Percentiles rank a stretch among this genome's conserved stretches.
Conservation (phyloP, 495 filamentous ascomycete genomes). For the Penicillium paxilli region DNA sequence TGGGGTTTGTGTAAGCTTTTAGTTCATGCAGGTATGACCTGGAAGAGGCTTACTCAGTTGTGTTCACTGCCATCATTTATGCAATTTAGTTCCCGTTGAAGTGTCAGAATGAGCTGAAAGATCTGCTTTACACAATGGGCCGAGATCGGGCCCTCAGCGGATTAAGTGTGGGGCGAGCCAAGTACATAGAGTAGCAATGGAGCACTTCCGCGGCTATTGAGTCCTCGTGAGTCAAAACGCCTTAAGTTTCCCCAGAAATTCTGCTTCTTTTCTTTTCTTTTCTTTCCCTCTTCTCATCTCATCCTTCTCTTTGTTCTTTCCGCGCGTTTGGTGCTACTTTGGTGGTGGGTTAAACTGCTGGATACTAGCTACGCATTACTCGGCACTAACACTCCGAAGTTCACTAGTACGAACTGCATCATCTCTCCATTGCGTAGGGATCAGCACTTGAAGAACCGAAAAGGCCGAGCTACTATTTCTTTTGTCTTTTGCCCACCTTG, state of each 20-base stretch:
- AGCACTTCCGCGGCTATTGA: not conserved
- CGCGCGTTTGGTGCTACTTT: not conserved
- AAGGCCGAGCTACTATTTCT: not conserved
- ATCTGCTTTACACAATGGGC: conserved; percentile 16
- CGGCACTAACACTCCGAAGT: not conserved
- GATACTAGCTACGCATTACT: too few species aligned
- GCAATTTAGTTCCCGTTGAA: not conserved
- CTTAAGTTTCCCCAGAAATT: not conserved
- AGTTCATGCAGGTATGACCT: not conserved
- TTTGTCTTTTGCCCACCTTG: not conserved
- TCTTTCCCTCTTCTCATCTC: not conserved
- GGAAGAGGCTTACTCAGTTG: not conserved
- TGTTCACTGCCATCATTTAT: not conserved
- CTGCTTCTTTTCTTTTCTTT: not conserved
- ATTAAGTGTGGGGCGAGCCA: not conserved
- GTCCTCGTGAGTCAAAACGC: conserved; percentile 8
- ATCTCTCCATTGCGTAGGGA: conserved; percentile 18
- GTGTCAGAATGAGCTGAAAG: not conserved
- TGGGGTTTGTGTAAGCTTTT: not conserved
- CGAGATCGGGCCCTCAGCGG: conserved; percentile 22
- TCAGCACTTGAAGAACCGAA: conserved; percentile 10
- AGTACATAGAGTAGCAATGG: conserved; percentile 7
- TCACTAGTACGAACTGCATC: not conserved
- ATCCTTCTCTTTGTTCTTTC: not conserved
- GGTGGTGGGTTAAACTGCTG: too few species aligned